Conservation (phyloP, 2,329 filamentous ascomycete genomes). For the Alternaria ventricosa region DNA sequence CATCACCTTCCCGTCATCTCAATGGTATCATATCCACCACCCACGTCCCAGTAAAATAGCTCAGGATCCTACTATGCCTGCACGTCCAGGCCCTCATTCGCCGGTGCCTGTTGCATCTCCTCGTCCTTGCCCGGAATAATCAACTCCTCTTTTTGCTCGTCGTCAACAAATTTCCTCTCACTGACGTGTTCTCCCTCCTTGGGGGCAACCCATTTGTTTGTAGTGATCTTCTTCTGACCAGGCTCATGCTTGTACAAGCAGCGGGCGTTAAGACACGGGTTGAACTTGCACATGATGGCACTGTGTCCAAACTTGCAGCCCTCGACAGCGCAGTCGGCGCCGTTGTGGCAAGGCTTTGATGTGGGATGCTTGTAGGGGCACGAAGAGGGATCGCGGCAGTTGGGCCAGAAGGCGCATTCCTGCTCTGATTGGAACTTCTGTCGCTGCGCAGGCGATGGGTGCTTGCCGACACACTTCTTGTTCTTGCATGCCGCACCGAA, state of each 20-base stretch:
- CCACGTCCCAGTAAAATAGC: not conserved
- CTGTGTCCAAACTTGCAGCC: conserved; percentile 92
- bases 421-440: conserved; percentile 79
- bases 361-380: conserved; percentile 90
- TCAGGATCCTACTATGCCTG: conserved; percentile 19
- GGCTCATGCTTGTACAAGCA: conserved; percentile 91
- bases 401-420: conserved; percentile 89
- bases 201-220: conserved; percentile 85
- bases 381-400: conserved; percentile 79
- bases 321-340: conserved; percentile 79
- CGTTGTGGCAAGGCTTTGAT: conserved; percentile 89
- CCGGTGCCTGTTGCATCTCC: conserved; percentile 22
- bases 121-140: conserved; percentile 64
- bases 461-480: conserved; percentile 87
- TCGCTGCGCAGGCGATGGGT: conserved; percentile 87
- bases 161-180: conserved; percentile 85
- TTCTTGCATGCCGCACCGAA: conserved; percentile 96
- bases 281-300: conserved; percentile 85
- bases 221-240: conserved; percentile 77
- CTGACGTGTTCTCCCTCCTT: conserved; percentile 69
- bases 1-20: conserved; percentile 1
- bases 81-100: conserved; percentile 30
- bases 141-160: conserved; percentile 71
- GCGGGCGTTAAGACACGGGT: conserved; percentile 85
- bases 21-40: conserved; percentile 25